Evolutionary conservation across 306 rosid species (phyloP).

Genomic region (Malus asiatica): DNA sequence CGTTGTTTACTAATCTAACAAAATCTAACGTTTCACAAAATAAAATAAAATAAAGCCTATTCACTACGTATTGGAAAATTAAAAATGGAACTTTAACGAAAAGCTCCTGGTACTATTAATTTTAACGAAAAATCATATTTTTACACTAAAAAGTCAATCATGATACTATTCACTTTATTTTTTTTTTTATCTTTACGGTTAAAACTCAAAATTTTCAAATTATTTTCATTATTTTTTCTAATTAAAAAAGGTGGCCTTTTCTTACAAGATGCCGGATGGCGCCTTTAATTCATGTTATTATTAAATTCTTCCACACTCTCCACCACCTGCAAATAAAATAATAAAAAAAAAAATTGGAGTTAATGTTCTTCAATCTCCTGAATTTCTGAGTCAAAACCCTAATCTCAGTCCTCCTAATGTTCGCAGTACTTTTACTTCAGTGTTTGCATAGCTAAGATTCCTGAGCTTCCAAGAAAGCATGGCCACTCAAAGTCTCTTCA

Average conservation of each 20-base stretch:
- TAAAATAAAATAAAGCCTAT: no score
- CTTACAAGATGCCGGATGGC: background rate
- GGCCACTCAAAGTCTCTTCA: slow-evolving; percentile 18
- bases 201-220: no score
- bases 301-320: background rate
- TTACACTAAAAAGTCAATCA: no score
- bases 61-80: no score
- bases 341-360: background rate
- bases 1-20: no score
- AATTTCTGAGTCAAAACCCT: background rate
- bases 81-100: no score
- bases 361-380: background rate
- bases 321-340: background rate
- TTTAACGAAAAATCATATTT: no score
- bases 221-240: no score
- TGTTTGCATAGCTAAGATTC: background rate
- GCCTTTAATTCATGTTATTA: no score
- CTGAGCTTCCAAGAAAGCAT: background rate
- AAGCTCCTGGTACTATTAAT: rapidly evolving
- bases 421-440: background rate
- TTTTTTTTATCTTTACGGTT: no score
- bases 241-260: background rate
- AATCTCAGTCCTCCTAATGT: background rate
- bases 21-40: no score
- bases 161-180: no score